Evolutionary conservation across 805 yeast species (phyloP), one percentile per base, ranked within the genome.

Genomic region (Cyberlindnera japonica): DNA sequence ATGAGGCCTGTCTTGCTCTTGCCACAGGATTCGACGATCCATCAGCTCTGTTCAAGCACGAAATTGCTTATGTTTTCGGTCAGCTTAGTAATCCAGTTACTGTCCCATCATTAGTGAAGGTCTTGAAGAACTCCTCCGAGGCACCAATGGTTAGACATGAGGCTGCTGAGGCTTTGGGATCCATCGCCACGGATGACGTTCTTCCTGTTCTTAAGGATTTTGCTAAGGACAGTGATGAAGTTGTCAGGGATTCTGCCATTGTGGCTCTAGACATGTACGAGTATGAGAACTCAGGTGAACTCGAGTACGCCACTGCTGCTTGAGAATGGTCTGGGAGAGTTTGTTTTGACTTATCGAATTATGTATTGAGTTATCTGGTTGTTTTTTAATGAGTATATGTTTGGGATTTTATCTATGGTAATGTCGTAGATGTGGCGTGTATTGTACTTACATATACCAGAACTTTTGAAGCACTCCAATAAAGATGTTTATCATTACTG

Each of bases 71-170:
- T 60, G 97, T 95, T 5, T 91, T 95, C 61, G 99, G 99, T 39
- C 99, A 93, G 71, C 72, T 93, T 61, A 85, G 95, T 62, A 88
- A 86, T 64, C 96, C 98, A 20, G 86, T 81, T 26, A 81, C 95
- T 27, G 95, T 93, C 25, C 96, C 97, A 28, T 72, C 91, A 16
- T 75, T 95, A 48, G 74, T 88, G 43, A 81, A 86, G 65, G 88
- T 93, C 3, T 74, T 95, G 54, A 79, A 79, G 53, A 78, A 86
- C 62, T 76, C 72, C 44, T 58, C 65, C 13, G 96, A 93, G 69
- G 98, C 95, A 38, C 95, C 95, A 49, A 93, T 93, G 99, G 99
- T 95, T 24, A 83, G 99, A 68, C 99, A 93, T 62, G 99, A 93
- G 69, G 99, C 98, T 43, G 99, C 98, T 19, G 99, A 93, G 68